These are phyloP conservation scores for Wickerhamomyces queroliae DNA, from an alignment of 805 yeast species.

Conservation along the genomic window DNA sequence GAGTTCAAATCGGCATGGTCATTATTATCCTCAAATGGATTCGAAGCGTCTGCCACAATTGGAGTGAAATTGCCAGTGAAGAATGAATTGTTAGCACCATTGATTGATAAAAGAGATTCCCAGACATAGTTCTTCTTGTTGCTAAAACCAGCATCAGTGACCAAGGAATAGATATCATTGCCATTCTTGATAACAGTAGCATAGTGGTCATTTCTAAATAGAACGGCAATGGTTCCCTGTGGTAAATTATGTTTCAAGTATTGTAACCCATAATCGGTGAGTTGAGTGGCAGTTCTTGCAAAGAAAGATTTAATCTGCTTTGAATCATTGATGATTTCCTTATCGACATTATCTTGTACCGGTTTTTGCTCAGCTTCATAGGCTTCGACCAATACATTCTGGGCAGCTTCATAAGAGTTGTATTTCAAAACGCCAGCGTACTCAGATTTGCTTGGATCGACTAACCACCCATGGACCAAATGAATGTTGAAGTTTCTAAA, in stretches of 20 bases:
- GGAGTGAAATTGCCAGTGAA: slow-evolving; percentile 63
- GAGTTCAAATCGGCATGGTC: slow-evolving; percentile 10
- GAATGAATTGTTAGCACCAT: slow-evolving; percentile 66
- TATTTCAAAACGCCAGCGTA: slow-evolving; percentile 32
- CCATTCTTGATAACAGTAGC: slow-evolving; percentile 54
- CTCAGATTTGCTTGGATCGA: slow-evolving; percentile 35
- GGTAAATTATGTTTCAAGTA: slow-evolving; percentile 38
- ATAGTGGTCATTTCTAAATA: slow-evolving; percentile 90
- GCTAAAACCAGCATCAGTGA: slow-evolving; percentile 67
- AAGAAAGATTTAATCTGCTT: slow-evolving; percentile 41
- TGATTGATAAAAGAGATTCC: slow-evolving; percentile 67
- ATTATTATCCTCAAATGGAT: slow-evolving; percentile 17
- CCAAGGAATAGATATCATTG: slow-evolving; percentile 51
- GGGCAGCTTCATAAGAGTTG: slow-evolving; percentile 53
- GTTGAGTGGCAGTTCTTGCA: slow-evolving; percentile 62
- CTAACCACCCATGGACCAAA: slow-evolving; percentile 82
- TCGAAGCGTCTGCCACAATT: slow-evolving; percentile 14
- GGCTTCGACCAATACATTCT: slow-evolving; percentile 46
- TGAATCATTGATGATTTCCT: slow-evolving; percentile 28
- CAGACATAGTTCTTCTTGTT: slow-evolving; percentile 55
- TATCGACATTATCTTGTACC: slow-evolving; percentile 17
- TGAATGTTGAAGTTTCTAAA: slow-evolving; percentile 55
- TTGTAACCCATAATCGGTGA: slow-evolving; percentile 62
- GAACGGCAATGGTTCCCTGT: slow-evolving; percentile 54
- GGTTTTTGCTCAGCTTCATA: slow-evolving; percentile 28